Conservation (phyloP, 2,329 filamentous ascomycete genomes). For the Pseudogymnoascus sp. region DNA sequence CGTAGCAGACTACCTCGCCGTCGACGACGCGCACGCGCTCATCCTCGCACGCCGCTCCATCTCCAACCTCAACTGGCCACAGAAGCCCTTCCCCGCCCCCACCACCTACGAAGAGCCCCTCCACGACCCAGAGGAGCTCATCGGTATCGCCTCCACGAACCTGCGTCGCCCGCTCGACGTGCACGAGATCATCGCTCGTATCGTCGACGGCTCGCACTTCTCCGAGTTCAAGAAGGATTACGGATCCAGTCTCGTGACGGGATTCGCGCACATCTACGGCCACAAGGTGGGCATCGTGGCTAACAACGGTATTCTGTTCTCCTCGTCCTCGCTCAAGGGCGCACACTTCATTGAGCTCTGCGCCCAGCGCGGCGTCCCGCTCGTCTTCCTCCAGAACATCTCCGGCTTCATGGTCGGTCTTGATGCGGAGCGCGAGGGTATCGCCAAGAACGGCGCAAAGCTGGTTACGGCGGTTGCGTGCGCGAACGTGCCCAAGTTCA, state of each 20-base stretch:
- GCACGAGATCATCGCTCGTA: constrained; percentile 83
- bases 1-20: constrained; percentile 90
- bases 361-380: constrained; percentile 77
- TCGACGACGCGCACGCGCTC: constrained; percentile 87
- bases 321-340: constrained; percentile 80
- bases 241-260: constrained; percentile 81
- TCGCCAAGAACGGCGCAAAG: constrained; percentile 96
- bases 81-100: constrained; percentile 33
- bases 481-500: constrained; percentile 92
- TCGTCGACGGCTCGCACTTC: constrained; percentile 86
- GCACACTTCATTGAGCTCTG: constrained; percentile 97
- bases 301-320: constrained; percentile 94
- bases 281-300: constrained; percentile 88
- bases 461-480: constrained; percentile 92
- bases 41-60: constrained; percentile 78
- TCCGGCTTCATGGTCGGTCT: constrained; percentile 96
- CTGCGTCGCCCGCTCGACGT: constrained; percentile 78
- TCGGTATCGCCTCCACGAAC: constrained; percentile 85
- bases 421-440: constrained; percentile 86
- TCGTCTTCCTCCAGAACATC: constrained; percentile 95
- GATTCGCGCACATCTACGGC: constrained; percentile 84
- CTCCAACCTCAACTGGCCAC: constrained; percentile 83
- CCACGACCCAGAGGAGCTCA: constrained; percentile 70
- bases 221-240: constrained; percentile 92
- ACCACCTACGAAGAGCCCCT: constrained; percentile 66